Percentiles rank a stretch among this genome's conserved stretches.
These are phyloP conservation scores for Xerocomus minutiporus DNA, from an alignment of 1,284 basidiomycete genomes.

Conservation along the genomic window DNA sequence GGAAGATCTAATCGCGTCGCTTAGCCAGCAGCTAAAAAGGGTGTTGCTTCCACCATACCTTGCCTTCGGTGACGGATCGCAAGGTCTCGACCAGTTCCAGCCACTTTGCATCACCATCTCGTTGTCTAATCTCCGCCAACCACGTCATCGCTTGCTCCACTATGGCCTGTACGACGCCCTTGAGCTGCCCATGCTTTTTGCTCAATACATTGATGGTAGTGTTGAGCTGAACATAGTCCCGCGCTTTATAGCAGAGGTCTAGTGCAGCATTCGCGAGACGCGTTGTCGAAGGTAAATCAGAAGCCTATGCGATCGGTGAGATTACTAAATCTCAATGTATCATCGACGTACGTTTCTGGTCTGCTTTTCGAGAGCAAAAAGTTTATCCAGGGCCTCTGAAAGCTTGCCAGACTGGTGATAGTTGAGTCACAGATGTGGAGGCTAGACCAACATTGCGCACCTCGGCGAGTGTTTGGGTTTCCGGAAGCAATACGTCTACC, in stretches of 20 bases:
- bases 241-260: constrained; percentile 69
- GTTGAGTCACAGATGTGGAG: constrained; percentile 3
- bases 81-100: constrained; percentile 86
- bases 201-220: constrained; percentile 69
- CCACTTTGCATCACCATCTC: constrained; percentile 73
- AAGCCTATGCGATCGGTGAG: constrained; percentile 56
- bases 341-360: constrained; percentile 77
- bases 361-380: constrained; percentile 90
- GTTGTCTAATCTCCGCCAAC: constrained; percentile 69
- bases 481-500: constrained; percentile 59
- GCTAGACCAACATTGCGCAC: constrained; percentile 32
- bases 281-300: constrained; percentile 88
- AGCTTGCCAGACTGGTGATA: constrained; percentile 66
- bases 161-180: constrained; percentile 84
- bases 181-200: constrained; percentile 98
- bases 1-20: constrained; percentile 71
- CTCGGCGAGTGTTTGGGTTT: constrained; percentile 52
- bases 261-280: constrained; percentile 75
- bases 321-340: background rate
- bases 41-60: constrained; percentile 48
- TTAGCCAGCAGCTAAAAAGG: background rate
- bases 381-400: constrained; percentile 84
- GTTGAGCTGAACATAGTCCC: constrained; percentile 70
- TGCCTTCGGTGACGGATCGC: constrained; percentile 92
- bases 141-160: constrained; percentile 83